Conservation (phyloP, 495 filamentous ascomycete species). For the Penicillium alfredii region DNA sequence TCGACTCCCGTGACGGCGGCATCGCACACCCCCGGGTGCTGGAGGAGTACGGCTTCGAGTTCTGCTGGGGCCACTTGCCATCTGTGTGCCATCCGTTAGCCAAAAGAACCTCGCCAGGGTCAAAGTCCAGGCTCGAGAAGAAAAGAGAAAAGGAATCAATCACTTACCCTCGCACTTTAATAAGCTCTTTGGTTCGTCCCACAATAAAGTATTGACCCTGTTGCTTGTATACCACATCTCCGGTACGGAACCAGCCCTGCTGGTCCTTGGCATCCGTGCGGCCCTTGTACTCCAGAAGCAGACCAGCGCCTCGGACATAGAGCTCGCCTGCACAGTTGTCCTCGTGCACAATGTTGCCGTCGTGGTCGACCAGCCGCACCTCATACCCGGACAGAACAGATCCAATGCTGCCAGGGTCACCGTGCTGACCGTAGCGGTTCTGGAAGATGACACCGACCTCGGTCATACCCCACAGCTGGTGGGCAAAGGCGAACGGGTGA, state of each 20-base stretch:
- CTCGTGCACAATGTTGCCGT: conserved; percentile 42
- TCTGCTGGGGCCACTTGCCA: conserved; percentile 84
- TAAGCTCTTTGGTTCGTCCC: conserved; percentile 71
- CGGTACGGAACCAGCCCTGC: conserved; percentile 72
- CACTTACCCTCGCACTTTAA: conserved; percentile 57
- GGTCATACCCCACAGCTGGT: conserved; percentile 36
- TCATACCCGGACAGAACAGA: conserved; percentile 63
- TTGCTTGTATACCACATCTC: conserved; percentile 63
- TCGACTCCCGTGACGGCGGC: conserved; percentile 74
- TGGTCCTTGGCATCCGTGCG: conserved; percentile 35
- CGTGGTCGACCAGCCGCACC: conserved; percentile 44
- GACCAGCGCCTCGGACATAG: conserved; percentile 39
- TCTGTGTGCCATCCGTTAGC: conserved; percentile 14
- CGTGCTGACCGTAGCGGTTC: conserved; percentile 38
- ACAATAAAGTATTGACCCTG: conserved; percentile 61
- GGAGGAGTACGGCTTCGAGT: conserved; percentile 70
- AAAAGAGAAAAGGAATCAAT: not conserved
- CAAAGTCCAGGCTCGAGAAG: not conserved
- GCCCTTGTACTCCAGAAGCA: conserved; percentile 36
- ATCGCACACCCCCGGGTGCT: conserved; percentile 62
- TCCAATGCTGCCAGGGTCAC: conserved; percentile 54
- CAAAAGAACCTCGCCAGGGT: no score
- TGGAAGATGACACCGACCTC: conserved; percentile 52
- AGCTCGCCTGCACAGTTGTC: conserved; percentile 50
- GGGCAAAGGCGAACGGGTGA: conserved; percentile 33